phyloP scores from a whole-genome alignment of 495 filamentous ascomycete genomes.

The Podospora sp. region DNA sequence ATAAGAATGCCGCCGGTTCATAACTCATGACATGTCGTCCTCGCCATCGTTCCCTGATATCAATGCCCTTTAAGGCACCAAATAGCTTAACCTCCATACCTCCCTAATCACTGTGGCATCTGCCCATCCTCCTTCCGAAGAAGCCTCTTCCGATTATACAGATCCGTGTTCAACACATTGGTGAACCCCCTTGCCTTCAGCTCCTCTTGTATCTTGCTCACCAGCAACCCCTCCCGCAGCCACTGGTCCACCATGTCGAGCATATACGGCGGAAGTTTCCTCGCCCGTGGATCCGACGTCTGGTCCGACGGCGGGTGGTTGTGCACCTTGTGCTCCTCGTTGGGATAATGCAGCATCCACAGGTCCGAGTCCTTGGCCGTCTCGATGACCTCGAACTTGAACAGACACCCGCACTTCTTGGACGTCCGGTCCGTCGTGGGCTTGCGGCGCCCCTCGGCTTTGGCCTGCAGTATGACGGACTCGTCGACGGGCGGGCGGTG shows the following conservation, averaged over 20 bases:
- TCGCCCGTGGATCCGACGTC: slow-evolving; percentile 36
- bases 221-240: slow-evolving; percentile 39
- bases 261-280: slow-evolving; percentile 37
- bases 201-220: slow-evolving; percentile 43
- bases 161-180: slow-evolving; percentile 42
- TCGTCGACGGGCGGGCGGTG: slow-evolving; percentile 37
- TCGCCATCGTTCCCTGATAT: too few relatives aligned
- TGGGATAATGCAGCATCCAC: slow-evolving; percentile 42
- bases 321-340: slow-evolving; percentile 42
- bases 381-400: slow-evolving; percentile 44
- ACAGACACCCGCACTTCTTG: slow-evolving; percentile 43
- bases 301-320: slow-evolving; percentile 41
- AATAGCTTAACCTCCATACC: too few relatives aligned
- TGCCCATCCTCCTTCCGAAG: slow-evolving; percentile 35
- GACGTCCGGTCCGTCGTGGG: slow-evolving; percentile 40
- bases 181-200: slow-evolving; percentile 34
- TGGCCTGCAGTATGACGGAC: slow-evolving; percentile 32
- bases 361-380: slow-evolving; percentile 36
- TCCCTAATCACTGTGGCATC: slow-evolving; percentile 16
- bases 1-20: slow-evolving; percentile 6
- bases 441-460: slow-evolving; percentile 38
- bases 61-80: too few relatives aligned
- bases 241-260: slow-evolving; percentile 37
- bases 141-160: slow-evolving; percentile 42
- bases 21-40: not conserved